phyloP scores from a whole-genome alignment of 768 basidiomycete genomes.

The Hydnum rufescens region DNA sequence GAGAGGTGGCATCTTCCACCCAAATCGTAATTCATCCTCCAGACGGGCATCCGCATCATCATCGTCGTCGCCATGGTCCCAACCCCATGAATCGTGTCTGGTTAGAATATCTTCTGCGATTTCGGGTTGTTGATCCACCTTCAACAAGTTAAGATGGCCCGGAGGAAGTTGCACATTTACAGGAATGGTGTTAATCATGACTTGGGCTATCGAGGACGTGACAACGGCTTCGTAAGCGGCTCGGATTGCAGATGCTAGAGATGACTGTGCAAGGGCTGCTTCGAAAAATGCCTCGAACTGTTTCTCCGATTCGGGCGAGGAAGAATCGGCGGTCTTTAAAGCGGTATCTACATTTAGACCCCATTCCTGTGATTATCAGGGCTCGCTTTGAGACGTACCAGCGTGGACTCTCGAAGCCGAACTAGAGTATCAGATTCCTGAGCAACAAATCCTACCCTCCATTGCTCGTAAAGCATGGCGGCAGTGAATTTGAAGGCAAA shows the following conservation, averaged over 20 bases:
- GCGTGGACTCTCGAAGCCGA: conserved; percentile 45
- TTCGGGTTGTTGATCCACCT: not conserved
- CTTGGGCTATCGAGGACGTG: conserved; percentile 50
- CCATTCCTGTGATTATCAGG: too few relatives aligned
- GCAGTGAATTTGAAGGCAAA: conserved; percentile 81
- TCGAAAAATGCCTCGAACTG: not conserved
- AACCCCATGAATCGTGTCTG: not conserved
- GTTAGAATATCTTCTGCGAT: conserved; percentile 8
- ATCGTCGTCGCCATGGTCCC: conserved; percentile 19
- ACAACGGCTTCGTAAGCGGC: conserved; percentile 63
- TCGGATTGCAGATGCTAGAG: conserved; percentile 65
- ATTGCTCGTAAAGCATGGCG: conserved; percentile 82
- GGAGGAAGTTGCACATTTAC: conserved; percentile 79
- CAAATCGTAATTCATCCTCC: conserved; percentile 47
- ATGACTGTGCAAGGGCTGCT: not conserved
- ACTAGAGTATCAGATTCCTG: conserved; percentile 53
- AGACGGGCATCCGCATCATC: conserved; percentile 31
- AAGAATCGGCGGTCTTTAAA: not conserved
- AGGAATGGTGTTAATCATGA: conserved; percentile 59
- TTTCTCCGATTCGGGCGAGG: not conserved
- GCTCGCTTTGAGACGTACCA: conserved; percentile 51
- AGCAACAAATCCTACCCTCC: conserved; percentile 70
- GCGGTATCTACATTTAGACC: not conserved
- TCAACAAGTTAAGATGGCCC: conserved; percentile 32
- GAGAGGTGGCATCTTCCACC: conserved; percentile 54